Evolutionary conservation across 768 basidiomycete species (phyloP).

Genomic region (Trametes villosa): DNA sequence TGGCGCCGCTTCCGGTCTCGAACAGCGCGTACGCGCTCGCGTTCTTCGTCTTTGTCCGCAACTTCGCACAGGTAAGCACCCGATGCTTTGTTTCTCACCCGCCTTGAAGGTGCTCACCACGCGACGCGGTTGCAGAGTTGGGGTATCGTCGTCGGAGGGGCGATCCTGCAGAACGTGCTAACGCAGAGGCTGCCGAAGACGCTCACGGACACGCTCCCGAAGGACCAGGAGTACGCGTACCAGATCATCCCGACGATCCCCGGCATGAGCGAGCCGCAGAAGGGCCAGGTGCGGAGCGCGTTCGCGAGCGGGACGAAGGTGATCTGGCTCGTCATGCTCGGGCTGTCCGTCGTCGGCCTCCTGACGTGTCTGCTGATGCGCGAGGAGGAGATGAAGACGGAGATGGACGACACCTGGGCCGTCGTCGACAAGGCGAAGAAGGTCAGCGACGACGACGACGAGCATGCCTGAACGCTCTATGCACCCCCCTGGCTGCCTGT

Average conservation of each 20-base stretch:
- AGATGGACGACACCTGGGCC: conserved; percentile 33
- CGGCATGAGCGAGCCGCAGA: conserved; percentile 28
- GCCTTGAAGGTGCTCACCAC: not conserved
- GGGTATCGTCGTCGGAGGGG: conserved; percentile 43
- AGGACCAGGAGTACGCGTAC: conserved; percentile 33
- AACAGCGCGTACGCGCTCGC: conserved; percentile 43
- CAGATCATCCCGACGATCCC: conserved; percentile 37
- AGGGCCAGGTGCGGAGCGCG: conserved; percentile 33
- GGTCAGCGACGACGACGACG: not conserved
- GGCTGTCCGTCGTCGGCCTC: conserved; percentile 35
- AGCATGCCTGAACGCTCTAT: not conserved
- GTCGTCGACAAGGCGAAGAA: conserved; percentile 14
- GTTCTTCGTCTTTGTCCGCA: conserved; percentile 34
- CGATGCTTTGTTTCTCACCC: not conserved
- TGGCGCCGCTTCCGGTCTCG: conserved; percentile 31
- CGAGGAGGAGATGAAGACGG: conserved; percentile 33
- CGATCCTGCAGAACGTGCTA: conserved; percentile 45
- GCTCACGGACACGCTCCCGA: conserved; percentile 33
- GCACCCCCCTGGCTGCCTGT: not conserved
- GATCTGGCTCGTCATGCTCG: conserved; percentile 40
- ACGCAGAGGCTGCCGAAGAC: conserved; percentile 32
- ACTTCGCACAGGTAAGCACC: conserved; percentile 28
- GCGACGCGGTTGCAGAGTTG: conserved; percentile 31
- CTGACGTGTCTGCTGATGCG: conserved; percentile 34
- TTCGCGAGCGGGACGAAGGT: conserved; percentile 35